phyloP scores from a whole-genome alignment of 805 yeast genomes.

The Ogataea ramenticola region DNA sequence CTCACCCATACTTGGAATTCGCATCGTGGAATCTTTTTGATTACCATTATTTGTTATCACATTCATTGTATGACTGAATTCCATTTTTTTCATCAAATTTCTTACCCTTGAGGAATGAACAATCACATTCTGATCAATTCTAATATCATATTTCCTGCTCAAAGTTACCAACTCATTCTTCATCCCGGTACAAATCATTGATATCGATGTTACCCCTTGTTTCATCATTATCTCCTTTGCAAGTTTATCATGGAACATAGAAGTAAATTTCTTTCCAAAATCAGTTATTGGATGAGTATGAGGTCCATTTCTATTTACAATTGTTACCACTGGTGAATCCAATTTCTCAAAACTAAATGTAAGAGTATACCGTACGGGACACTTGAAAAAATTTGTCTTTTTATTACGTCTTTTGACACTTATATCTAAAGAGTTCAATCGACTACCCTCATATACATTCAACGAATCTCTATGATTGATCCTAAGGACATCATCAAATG shows the following conservation, averaged over 20 bases:
- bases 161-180: not conserved
- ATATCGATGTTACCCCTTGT: not conserved
- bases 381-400: not conserved
- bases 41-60: not conserved
- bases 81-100: not conserved
- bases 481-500: not conserved
- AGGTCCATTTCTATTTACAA: not conserved
- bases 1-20: not conserved
- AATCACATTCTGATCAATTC: not conserved
- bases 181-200: not conserved
- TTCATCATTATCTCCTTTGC: not conserved
- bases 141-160: not conserved
- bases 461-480: too few species aligned
- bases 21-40: not conserved
- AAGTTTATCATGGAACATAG: not conserved
- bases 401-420: not conserved
- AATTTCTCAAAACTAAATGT: not conserved
- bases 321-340: not conserved
- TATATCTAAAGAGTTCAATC: not conserved
- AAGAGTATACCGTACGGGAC: not conserved
- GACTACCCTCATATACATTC: not conserved
- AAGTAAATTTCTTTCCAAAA: not conserved
- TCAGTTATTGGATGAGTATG: not conserved
- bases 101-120: not conserved
- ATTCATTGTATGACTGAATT: not conserved